A percentile compares a stretch with the other conserved stretches of the same genome.
Evolutionary conservation across 2,329 filamentous ascomycete species (phyloP).

Genomic region (Sordariomycetes sp.): DNA sequence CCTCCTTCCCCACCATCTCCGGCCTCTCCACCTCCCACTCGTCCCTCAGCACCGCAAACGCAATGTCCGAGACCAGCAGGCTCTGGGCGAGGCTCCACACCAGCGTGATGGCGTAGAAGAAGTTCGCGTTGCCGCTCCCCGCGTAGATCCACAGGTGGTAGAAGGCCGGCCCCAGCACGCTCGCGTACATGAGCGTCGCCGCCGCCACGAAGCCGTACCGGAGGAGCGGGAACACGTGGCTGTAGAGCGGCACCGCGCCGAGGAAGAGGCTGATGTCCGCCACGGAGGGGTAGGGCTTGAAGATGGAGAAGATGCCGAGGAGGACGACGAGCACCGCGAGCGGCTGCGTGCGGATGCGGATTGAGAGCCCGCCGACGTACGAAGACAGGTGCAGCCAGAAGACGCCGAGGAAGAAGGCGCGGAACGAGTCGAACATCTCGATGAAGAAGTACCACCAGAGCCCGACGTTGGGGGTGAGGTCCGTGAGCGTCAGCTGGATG

Average conservation of each 20-base stretch:
- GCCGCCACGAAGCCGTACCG: conserved; percentile 83
- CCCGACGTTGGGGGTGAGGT: conserved; percentile 88
- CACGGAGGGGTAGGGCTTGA: conserved; percentile 93
- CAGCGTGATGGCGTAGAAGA: conserved; percentile 98
- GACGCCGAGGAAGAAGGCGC: conserved; percentile 90
- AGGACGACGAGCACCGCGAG: conserved; percentile 76
- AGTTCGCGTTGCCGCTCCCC: conserved; percentile 94
- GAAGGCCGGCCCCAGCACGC: conserved; percentile 83
- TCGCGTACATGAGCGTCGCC: conserved; percentile 74
- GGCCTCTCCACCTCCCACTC: conserved; percentile 90
- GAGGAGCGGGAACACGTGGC: conserved; percentile 89
- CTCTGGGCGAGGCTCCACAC: conserved; percentile 91
- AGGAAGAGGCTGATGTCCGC: conserved; percentile 81
- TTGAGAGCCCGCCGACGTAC: conserved; percentile 76
- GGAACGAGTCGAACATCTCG: conserved; percentile 98
- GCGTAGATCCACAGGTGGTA: conserved; percentile 98
- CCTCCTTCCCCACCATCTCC: conserved; percentile 79
- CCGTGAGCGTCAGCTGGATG: conserved; percentile 78
- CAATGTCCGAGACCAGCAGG: conserved; percentile 71
- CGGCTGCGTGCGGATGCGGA: conserved; percentile 74
- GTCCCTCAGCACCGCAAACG: conserved; percentile 81
- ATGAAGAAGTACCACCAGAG: conserved; percentile 99
- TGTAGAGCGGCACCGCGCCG: conserved; percentile 68
- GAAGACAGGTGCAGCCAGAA: conserved; percentile 93
- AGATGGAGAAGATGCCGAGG: conserved; percentile 81